Conservation (phyloP, 2,329 filamentous ascomycete genomes). For the Aureobasidium sp. region DNA sequence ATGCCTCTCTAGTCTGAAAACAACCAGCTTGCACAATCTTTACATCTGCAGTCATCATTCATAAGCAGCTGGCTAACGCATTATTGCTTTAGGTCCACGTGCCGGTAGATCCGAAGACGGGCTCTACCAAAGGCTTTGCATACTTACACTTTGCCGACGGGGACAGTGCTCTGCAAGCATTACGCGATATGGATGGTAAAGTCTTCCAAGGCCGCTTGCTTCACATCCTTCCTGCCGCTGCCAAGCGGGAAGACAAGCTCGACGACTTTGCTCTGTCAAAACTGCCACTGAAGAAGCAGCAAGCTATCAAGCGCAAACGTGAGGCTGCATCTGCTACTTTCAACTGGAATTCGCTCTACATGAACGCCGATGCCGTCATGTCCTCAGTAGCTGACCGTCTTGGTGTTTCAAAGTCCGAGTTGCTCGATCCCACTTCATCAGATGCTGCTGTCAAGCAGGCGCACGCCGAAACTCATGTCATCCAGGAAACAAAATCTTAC, state of each 20-base stretch:
- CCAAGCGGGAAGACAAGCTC: conserved; percentile 72
- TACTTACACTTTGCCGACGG: conserved; percentile 73
- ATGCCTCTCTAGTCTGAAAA: conserved; percentile 86
- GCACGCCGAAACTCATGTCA: conserved; percentile 89
- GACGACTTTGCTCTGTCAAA: conserved; percentile 89
- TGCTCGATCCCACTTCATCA: conserved; percentile 90
- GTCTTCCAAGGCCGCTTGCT: conserved; percentile 88
- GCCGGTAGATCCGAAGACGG: conserved; percentile 61
- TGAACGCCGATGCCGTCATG: conserved; percentile 91
- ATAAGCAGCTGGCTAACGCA: conserved; percentile 14
- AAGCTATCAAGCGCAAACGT: conserved; percentile 76
- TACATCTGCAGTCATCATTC: background rate
- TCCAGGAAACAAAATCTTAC: conserved; percentile 92
- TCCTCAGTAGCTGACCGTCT: conserved; percentile 79
- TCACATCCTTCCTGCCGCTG: conserved; percentile 78
- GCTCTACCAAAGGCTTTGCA: conserved; percentile 80
- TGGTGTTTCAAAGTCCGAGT: conserved; percentile 81
- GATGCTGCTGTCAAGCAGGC: conserved; percentile 95
- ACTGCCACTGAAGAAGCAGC: conserved; percentile 88
- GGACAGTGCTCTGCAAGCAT: conserved; percentile 69
- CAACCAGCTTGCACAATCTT: background rate
- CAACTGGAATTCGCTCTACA: conserved; percentile 99
- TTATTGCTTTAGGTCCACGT: conserved; percentile 67
- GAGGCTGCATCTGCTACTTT: conserved; percentile 73
- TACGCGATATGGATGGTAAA: conserved; percentile 70